Evolutionary conservation across 2,329 filamentous ascomycete genomes (phyloP).

Genomic region (Fusarium marasasianum): DNA sequence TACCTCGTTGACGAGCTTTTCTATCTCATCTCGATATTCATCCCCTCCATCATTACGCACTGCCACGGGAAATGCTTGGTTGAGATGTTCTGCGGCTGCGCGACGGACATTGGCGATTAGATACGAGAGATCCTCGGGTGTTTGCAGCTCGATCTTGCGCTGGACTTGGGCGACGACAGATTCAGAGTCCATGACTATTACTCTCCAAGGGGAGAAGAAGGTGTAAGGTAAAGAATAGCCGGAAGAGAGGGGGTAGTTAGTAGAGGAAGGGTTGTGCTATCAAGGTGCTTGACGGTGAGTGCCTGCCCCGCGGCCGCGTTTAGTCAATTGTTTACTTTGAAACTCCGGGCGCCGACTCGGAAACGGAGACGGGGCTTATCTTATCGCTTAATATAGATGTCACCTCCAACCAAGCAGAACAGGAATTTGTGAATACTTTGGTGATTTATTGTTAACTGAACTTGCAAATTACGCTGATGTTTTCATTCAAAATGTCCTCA

Average conservation of each 20-base stretch:
- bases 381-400: constrained; percentile 3
- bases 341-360: background rate
- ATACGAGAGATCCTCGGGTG: constrained; percentile 76
- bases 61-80: constrained; percentile 73
- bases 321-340: constrained; percentile 29
- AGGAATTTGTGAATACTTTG: background rate
- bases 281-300: constrained; percentile 19
- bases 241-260: background rate
- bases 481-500: background rate
- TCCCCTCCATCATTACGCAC: constrained; percentile 61
- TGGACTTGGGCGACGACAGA: constrained; percentile 57
- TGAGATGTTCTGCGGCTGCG: constrained; percentile 73
- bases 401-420: background rate
- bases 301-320: constrained; percentile 30
- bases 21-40: constrained; percentile 66
- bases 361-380: constrained; percentile 22
- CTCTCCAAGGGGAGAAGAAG: background rate
- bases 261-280: constrained; percentile 9
- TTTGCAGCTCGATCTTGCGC: constrained; percentile 82
- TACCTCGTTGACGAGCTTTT: constrained; percentile 68
- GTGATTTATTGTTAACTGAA: background rate
- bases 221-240: background rate
- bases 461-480: background rate
- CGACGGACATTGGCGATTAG: constrained; percentile 75
- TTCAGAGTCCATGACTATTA: constrained; percentile 47